These are phyloP conservation scores for Oryza australiensis DNA, from an alignment of 176 grass and related monocot species.

Conservation along the genomic window DNA sequence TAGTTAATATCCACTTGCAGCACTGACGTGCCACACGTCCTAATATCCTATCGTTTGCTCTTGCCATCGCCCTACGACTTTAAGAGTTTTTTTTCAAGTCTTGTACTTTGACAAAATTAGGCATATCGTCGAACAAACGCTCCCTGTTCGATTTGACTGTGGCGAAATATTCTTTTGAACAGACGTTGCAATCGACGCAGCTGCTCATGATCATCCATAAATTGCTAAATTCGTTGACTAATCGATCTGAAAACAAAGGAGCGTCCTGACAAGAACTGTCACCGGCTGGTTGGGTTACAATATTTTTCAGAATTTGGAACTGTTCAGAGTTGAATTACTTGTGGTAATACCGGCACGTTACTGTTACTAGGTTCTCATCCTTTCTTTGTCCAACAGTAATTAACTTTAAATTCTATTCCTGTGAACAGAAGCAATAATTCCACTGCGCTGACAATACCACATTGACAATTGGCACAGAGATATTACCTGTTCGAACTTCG, in stretches of 20 bases:
- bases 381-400: constrained; percentile 1
- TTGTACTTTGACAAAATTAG: constrained; percentile 32
- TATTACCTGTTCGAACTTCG: neutral
- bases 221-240: constrained; percentile 38
- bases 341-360: neutral
- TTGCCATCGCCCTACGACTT: constrained; percentile 26
- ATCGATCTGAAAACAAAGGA: neutral
- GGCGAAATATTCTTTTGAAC: constrained; percentile 15
- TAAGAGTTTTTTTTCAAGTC: neutral
- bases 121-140: constrained; percentile 31
- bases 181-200: constrained; percentile 23
- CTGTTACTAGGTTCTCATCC: neutral
- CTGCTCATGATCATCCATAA: constrained; percentile 17
- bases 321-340: neutral
- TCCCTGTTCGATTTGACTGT: constrained; percentile 34
- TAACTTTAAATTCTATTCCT: neutral
- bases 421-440: constrained; percentile 32
- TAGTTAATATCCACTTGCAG: constrained; percentile 29
- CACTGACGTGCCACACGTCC: constrained; percentile 24
- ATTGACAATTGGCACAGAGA: neutral
- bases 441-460: constrained; percentile 10
- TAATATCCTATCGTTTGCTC: neutral
- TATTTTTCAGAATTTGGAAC: constrained; percentile 1
- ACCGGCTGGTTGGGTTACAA: constrained; percentile 24
- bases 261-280: constrained; percentile 16